Percentiles rank a stretch among this genome's conserved stretches.
Conservation (phyloP, 306 rosid species). For the Malus domestica region ASM211411v1 NC_041798.1:12676001-12676500, state of each 20-base stretch:
- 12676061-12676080: constrained; percentile 31
- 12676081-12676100: constrained; percentile 22
- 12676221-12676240: constrained; percentile 70
- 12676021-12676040: neutral
- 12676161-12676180: constrained; percentile 47
- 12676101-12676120: constrained; percentile 42
- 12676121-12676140: constrained; percentile 56
- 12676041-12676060: neutral
- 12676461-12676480: constrained; percentile 11
- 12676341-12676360: constrained; percentile 8
- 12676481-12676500: neutral
- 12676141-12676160: constrained; percentile 46
- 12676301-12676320: constrained; percentile 61
- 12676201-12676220: constrained; percentile 51
- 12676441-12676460: constrained; percentile 1
- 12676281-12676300: constrained; percentile 59
- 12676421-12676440: neutral
- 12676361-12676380: neutral
- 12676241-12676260: constrained; percentile 62
- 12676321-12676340: constrained; percentile 5
- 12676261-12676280: constrained; percentile 58
- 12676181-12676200: constrained; percentile 49
- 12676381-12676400: neutral
- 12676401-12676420: neutral
- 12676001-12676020: neutral